Conservation (phyloP, 2,329 filamentous ascomycete species). For the Ambrosiella beaveri region DNA sequence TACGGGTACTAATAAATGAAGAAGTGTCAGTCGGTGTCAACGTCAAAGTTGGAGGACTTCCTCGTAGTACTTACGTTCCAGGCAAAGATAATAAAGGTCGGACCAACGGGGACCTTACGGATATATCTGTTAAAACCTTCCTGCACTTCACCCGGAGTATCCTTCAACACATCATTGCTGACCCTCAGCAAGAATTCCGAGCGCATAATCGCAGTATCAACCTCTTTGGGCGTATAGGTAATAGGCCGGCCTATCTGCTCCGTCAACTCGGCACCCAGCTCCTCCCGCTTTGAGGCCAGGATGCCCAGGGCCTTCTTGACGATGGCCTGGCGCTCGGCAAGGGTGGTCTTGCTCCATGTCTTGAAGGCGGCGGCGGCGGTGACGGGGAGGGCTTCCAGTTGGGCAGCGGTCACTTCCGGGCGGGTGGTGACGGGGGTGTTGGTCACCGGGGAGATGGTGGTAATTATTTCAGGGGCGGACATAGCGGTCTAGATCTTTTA, state of each 20-base stretch:
- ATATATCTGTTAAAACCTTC: conserved; percentile 83
- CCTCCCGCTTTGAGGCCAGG: conserved; percentile 55
- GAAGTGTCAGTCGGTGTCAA: not conserved
- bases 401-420: conserved; percentile 51
- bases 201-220: conserved; percentile 69
- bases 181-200: conserved; percentile 76
- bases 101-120: conserved; percentile 72
- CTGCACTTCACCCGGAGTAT: conserved; percentile 68
- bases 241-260: conserved; percentile 94
- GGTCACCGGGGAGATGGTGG: conserved; percentile 78
- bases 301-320: conserved; percentile 62
- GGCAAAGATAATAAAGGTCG: conserved; percentile 76
- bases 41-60: not conserved
- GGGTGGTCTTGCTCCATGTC: conserved; percentile 55
- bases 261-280: conserved; percentile 67
- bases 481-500: conserved; percentile 21
- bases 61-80: conserved; percentile 60
- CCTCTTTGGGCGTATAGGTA: conserved; percentile 66
- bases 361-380: conserved; percentile 59
- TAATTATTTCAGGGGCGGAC: conserved; percentile 44
- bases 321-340: conserved; percentile 62
- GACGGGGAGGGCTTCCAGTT: conserved; percentile 55
- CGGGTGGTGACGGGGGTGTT: conserved; percentile 70
- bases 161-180: conserved; percentile 58
- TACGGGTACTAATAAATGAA: conserved; percentile 59